These are phyloP conservation scores for Batkoa obscura DNA, from an alignment of 371 early-diverging fungal species.

Conservation along the genomic window DNA sequence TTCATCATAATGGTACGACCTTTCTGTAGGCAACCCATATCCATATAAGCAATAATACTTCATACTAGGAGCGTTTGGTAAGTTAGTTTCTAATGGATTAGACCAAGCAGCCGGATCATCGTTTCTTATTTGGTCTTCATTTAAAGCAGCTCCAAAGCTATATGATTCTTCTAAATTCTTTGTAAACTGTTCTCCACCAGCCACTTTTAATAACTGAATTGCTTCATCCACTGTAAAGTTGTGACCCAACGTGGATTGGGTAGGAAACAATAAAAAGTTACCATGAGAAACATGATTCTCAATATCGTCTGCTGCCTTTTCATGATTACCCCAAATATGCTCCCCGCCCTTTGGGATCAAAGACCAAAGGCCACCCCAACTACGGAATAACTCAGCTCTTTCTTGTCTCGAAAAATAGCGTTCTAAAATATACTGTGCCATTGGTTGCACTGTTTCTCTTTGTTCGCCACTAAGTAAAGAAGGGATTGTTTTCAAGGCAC, in stretches of 20 bases:
- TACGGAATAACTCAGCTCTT: constrained; percentile 52
- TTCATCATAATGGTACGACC: constrained; percentile 46
- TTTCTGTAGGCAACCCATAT: constrained; percentile 54
- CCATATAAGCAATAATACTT: constrained; percentile 74
- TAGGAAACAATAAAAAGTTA: neutral
- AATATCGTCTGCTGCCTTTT: constrained; percentile 43
- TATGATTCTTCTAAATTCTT: constrained; percentile 31
- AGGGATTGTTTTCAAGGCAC: constrained; percentile 69
- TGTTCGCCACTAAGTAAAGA: constrained; percentile 66
- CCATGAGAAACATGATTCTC: neutral
- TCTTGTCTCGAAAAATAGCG: constrained; percentile 66
- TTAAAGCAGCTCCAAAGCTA: constrained; percentile 37
- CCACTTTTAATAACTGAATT: constrained; percentile 26
- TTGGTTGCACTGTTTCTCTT: constrained; percentile 68
- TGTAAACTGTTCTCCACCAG: constrained; percentile 24
- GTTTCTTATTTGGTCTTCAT: constrained; percentile 11
- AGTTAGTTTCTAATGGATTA: constrained; percentile 63
- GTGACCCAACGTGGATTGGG: neutral
- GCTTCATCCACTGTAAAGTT: constrained; percentile 31
- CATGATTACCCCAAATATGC: constrained; percentile 52
- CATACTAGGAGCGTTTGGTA: constrained; percentile 66
- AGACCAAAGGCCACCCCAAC: constrained; percentile 61
- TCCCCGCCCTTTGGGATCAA: constrained; percentile 81
- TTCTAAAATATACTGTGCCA: constrained; percentile 58
- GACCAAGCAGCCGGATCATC: constrained; percentile 52